Base-by-base conservation (phyloP, 129 eudicot genomes). In the Artemisia argyi region DNA sequence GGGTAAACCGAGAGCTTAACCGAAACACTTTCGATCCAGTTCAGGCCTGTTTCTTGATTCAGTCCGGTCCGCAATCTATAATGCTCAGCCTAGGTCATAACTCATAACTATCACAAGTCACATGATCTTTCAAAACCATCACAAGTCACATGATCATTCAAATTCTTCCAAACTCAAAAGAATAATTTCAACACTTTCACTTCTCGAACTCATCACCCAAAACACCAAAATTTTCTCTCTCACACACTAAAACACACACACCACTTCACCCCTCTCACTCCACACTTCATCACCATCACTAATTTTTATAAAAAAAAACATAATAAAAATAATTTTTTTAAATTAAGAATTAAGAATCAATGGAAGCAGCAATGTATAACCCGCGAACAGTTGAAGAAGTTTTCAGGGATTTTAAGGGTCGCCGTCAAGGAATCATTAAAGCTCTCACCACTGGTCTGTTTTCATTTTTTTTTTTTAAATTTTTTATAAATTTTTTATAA, bases 321-420 rank as follows among this genome's bases (percentile, higher is more conserved):
- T 80, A 69, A 35, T 7, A 6, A 35, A 6, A 35, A 35, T 5
- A 0, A 3, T 35, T 35, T 6, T 35, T 4, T 35, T 35, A n/a
- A n/a, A 35, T 35, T 6, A 35, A 35, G 44, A 35, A 35, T 0
- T 6, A 35, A 35, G 44, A 35, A 35, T 35, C 44, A 78, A 69
- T 6, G 83, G 82, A 54, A 58, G 74, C 79, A 18, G 78, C 69
- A 51, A 86, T 77, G 77, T 84, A 89, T 81, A 86, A 88, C 79
- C 97, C 96, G 14, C 79, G 92, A 1, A 85, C 97, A 11, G 96
- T 91, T 11, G 95, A 91, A 66, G 96, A 88, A 65, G 97, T 91
- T 69, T 91, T 88, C 77, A 85, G 88, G 87, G 95, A 91, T 85
- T 88, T 81, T 69, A 91, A 87, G 67, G 91, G 91, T 12, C 85